A percentile compares a stretch with the other conserved stretches of the same genome.
Evolutionary conservation across 23 red algal genomes (phyloP).

Genomic region (Pyropia yezoensis): DNA sequence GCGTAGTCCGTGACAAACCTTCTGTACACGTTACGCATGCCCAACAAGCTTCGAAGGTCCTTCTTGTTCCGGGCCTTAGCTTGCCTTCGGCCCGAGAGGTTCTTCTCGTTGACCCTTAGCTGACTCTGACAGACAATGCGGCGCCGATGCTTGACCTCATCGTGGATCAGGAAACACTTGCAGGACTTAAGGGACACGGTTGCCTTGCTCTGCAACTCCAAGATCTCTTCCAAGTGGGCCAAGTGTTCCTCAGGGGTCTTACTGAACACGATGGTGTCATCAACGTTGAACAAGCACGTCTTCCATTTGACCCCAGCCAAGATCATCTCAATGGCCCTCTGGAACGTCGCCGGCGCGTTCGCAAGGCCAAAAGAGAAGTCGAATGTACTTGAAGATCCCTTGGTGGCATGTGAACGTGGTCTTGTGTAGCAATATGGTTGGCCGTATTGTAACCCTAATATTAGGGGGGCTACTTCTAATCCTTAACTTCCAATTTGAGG

Average conservation of each 20-base stretch:
- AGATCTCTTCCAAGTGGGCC: not conserved
- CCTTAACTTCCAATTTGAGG: too few relatives aligned
- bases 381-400: too few relatives aligned
- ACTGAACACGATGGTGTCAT: conserved; percentile 13
- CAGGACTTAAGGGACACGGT: conserved; percentile 1
- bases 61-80: too few relatives aligned
- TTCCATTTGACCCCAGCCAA: conserved; percentile 11
- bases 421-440: too few relatives aligned
- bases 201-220: not conserved
- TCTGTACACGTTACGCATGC: conserved; percentile 7
- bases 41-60: not conserved
- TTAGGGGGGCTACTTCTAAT: too few relatives aligned
- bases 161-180: conserved; percentile 8
- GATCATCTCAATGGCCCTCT: conserved; percentile 24
- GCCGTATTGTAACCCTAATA: too few relatives aligned
- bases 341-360: conserved; percentile 23
- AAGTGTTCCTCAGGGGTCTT: conserved; percentile 5
- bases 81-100: too few relatives aligned
- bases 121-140: conserved; percentile 1
- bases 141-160: conserved; percentile 5
- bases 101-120: not conserved
- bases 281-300: conserved; percentile 7
- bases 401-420: conserved; percentile 9
- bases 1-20: not conserved
- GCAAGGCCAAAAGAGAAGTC: conserved; percentile 11